Evolutionary conservation across 139 green algal species (phyloP), one percentile per base, ranked within the genome.

Genomic region (Chlamydomonas eustigma): DNA sequence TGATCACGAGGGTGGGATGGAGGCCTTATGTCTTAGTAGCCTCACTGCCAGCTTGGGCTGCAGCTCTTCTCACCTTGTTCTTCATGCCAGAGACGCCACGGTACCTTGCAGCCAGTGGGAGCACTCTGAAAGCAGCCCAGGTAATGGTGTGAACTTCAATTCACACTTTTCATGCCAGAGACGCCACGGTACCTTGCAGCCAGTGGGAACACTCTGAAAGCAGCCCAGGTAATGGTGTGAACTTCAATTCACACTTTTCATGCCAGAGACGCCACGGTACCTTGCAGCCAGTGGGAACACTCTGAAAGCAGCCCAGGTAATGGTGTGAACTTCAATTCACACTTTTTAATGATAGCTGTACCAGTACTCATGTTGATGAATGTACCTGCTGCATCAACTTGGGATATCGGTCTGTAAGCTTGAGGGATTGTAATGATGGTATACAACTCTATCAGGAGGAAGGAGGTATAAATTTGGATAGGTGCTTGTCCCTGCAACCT

Each of bases 221-320:
- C 83, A n/a, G 37, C 39, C 38, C 37, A 82, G 82, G 82, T 84
- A 68, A 4, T 6, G 44, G 44, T 58, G 12, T n/a, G n/a, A n/a
- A n/a, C 38, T 34, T 2, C 70, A 71, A 5, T 63, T 50, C 33
- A 22, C 32, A 34, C 28, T 64, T 33, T 58, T 80, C n/a, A 8
- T 87, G 63, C 81, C 81, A 22, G 84, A 88, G 80, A 83, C 71
- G 67, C 84, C 84, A 0, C 58, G 80, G 33, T 76, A 83, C 67
- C 63, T 86, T 63, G 39, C 74, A 31, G 78, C 85, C 68, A 80
- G 78, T 39, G 84, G 84, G 1, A 34, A 51, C 22, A 22, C 24
- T 33, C 22, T 37, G n/a, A 68, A 78, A 50, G 83, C 83, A n/a
- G 37, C 39, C 38, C 37, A 82, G 82, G 82, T 84, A 68, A 4